Evolutionary conservation across 345 rosid genomes (phyloP).

Genomic region (Turritis glabra): DNA sequence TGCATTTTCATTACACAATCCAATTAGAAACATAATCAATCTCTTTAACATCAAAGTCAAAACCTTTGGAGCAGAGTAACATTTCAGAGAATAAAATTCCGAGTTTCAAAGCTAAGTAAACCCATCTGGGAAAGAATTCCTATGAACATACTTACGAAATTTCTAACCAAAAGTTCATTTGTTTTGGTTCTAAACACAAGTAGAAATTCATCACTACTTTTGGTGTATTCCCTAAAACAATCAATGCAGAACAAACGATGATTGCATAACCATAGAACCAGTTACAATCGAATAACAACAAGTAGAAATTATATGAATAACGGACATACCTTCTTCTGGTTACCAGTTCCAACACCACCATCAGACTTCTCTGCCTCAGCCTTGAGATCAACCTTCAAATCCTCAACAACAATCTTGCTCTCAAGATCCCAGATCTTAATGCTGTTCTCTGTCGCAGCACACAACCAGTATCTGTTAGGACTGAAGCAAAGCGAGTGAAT

Average conservation of each 20-base stretch:
- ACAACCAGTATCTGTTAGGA: constrained; percentile 90
- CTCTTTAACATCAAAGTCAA: constrained; percentile 1
- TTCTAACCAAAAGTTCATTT: not conserved
- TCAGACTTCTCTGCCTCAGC: constrained; percentile 78
- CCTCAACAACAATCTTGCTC: constrained; percentile 87
- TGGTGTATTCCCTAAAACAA: not conserved
- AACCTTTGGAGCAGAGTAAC: not conserved
- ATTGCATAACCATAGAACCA: not conserved
- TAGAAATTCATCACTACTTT: not conserved
- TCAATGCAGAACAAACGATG: not conserved
- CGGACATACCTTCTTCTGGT: constrained; percentile 62
- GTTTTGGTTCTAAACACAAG: not conserved
- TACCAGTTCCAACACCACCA: constrained; percentile 47
- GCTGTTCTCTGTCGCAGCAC: constrained; percentile 82
- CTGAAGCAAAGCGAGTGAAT: constrained; percentile 83
- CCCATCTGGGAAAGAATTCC: not conserved
- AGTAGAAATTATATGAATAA: not conserved
- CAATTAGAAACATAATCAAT: not conserved
- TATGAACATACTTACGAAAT: not conserved
- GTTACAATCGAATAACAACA: not conserved
- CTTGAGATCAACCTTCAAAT: constrained; percentile 84
- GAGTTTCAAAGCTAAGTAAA: not conserved
- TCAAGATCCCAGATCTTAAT: constrained; percentile 94
- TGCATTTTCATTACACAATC: constrained; percentile 37
- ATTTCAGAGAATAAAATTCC: not conserved